Percentiles rank a stretch among this genome's conserved stretches.
These are phyloP conservation scores for Rostrohypoxylon terebratum DNA, from an alignment of 495 filamentous ascomycete species.

Conservation along the genomic window DNA sequence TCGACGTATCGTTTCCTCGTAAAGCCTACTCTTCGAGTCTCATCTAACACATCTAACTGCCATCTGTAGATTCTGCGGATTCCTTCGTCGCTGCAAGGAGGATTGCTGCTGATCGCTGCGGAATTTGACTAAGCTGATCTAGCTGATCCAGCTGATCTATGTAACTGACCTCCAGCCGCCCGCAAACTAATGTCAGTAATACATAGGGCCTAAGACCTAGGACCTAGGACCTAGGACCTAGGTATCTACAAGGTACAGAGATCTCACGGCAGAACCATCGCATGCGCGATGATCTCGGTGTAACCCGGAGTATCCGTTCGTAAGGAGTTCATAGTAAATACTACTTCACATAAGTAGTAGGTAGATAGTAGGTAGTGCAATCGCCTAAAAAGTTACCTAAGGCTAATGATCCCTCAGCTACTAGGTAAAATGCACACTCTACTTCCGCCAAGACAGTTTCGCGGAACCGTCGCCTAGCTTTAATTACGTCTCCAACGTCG, in stretches of 20 bases:
- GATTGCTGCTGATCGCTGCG: constrained; percentile 17
- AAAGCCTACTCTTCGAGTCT: constrained; percentile 1
- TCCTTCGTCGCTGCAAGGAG: constrained; percentile 9
- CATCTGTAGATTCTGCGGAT: constrained; percentile 8
- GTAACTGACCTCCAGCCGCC: constrained; percentile 17
- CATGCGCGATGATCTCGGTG: constrained; percentile 29
- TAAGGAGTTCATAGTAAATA: not conserved
- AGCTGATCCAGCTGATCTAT: constrained; percentile 13
- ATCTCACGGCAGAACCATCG: constrained; percentile 22
- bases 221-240: no score
- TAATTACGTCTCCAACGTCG: not conserved
- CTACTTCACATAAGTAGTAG: not conserved
- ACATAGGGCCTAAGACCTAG: no score
- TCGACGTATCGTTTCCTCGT: constrained; percentile 23
- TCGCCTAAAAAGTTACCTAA: constrained; percentile 4
- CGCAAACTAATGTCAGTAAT: constrained; percentile 2
- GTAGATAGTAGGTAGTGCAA: not conserved
- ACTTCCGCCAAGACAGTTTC: constrained; percentile 19
- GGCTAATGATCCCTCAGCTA: constrained; percentile 5
- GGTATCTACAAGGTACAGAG: constrained; percentile 14
- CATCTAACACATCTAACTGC: constrained; percentile 2
- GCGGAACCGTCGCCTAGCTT: constrained; percentile 1
- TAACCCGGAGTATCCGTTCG: constrained; percentile 11
- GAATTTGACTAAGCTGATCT: constrained; percentile 12
- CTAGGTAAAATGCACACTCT: constrained; percentile 6